Evolutionary conservation across 2,329 filamentous ascomycete genomes (phyloP).

Genomic region (Fusarium verrucosum): DNA sequence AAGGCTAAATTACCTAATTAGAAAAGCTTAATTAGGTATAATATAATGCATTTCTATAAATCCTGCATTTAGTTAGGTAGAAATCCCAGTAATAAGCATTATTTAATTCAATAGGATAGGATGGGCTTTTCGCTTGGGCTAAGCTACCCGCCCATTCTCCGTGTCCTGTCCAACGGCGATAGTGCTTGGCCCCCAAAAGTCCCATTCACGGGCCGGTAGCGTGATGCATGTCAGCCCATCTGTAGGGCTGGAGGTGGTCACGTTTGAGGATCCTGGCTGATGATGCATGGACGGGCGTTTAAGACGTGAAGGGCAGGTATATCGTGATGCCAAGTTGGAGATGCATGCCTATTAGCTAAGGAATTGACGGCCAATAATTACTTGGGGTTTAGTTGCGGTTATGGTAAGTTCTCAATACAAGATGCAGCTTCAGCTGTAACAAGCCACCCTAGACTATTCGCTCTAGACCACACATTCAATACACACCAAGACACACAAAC

Average conservation of each 20-base stretch:
- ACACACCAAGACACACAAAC: background rate
- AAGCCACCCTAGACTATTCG: background rate
- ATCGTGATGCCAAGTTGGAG: background rate
- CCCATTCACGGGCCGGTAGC: conserved; percentile 3
- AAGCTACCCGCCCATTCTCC: background rate
- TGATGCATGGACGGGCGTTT: conserved; percentile 9
- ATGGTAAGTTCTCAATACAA: background rate
- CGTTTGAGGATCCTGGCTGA: conserved; percentile 22
- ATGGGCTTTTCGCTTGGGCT: background rate
- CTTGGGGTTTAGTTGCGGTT: background rate
- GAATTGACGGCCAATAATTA: background rate
- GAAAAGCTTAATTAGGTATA: too few relatives aligned
- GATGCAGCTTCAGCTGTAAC: too few relatives aligned
- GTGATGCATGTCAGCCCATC: conserved; percentile 23
- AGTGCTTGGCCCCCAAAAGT: conserved; percentile 23
- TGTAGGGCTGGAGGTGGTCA: conserved; percentile 25
- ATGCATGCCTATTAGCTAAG: background rate
- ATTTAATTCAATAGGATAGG: too few relatives aligned
- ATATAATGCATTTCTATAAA: too few relatives aligned
- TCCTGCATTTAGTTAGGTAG: too few relatives aligned
- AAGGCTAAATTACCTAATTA: too few relatives aligned
- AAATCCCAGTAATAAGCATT: too few relatives aligned
- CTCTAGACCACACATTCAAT: too few relatives aligned
- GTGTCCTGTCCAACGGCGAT: conserved; percentile 1
- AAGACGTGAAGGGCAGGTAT: conserved; percentile 7